These are phyloP conservation scores for Condylostoma magnum DNA, from an alignment of 169 alveolate species.

Conservation along the genomic window DNA sequence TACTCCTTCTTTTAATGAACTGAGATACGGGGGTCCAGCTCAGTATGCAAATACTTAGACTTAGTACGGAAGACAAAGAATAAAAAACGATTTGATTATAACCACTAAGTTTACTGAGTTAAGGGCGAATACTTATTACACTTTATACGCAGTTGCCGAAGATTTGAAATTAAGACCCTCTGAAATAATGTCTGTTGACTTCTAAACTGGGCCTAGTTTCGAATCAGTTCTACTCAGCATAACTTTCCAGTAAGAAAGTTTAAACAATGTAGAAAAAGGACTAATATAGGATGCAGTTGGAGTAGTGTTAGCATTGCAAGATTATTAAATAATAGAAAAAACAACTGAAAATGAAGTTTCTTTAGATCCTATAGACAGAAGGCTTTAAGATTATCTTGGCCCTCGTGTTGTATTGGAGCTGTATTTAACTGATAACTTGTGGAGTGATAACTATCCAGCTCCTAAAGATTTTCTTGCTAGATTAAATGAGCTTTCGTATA, in stretches of 20 bases:
- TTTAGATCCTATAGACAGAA: not conserved
- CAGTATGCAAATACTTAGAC: conserved; percentile 4
- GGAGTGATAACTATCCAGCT: not conserved
- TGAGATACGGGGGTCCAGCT: conserved; percentile 14
- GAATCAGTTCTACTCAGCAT: not conserved
- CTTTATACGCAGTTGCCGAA: not conserved
- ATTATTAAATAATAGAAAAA: not conserved
- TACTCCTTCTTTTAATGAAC: not conserved
- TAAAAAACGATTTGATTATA: not conserved
- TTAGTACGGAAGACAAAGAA: not conserved
- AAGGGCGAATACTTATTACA: conserved; percentile 17
- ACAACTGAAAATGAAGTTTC: not conserved
- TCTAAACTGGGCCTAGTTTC: not conserved
- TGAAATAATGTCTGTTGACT: not conserved
- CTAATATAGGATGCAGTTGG: not conserved
- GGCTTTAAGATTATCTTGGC: not conserved
- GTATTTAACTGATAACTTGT: conserved; percentile 6
- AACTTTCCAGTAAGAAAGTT: not conserved
- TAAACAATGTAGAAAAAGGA: conserved; percentile 8
- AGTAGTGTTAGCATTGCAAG: conserved; percentile 7
- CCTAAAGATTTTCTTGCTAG: conserved; percentile 16
- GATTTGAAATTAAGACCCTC: not conserved
- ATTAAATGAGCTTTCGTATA: not conserved
- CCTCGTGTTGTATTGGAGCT: not conserved
- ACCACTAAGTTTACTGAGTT: not conserved